A percentile compares a stretch with the other conserved stretches of the same genome.
phyloP scores from a whole-genome alignment of 2,329 filamentous ascomycete species.

The Lachnellula suecica region DNA sequence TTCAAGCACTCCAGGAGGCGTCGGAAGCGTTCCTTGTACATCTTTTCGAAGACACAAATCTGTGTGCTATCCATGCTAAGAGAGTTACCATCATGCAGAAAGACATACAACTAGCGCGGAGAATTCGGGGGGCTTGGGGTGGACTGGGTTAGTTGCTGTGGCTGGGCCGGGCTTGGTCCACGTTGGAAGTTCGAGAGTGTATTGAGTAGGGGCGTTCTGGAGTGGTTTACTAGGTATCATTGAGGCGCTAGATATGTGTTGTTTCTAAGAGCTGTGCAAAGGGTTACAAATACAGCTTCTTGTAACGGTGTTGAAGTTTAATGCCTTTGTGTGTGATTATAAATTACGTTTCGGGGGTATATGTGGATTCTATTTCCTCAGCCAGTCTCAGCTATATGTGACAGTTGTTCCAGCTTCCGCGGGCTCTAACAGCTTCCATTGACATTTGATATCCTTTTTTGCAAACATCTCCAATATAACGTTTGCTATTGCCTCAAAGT shows the following conservation, averaged over 20 bases:
- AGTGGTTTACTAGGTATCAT: slow-evolving; percentile 3
- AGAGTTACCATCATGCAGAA: slow-evolving; percentile 97
- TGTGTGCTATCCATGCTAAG: slow-evolving; percentile 96
- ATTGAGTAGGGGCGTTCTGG: slow-evolving; percentile 6
- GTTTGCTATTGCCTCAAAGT: slow-evolving; percentile 84
- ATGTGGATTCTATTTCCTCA: background rate
- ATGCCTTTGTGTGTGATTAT: background rate
- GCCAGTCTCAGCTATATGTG: slow-evolving; percentile 24
- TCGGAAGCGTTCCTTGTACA: slow-evolving; percentile 96
- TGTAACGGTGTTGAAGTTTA: slow-evolving; percentile 1
- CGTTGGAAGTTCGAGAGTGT: slow-evolving; percentile 1
- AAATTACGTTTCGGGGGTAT: background rate
- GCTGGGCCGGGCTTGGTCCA: background rate
- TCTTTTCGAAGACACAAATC: slow-evolving; percentile 93
- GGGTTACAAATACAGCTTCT: background rate
- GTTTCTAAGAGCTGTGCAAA: background rate
- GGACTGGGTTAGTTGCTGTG: slow-evolving; percentile 50
- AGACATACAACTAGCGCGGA: slow-evolving; percentile 88
- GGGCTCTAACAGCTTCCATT: slow-evolving; percentile 86
- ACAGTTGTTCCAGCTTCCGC: slow-evolving; percentile 61
- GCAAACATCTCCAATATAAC: slow-evolving; percentile 76
- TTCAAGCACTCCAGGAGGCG: slow-evolving; percentile 89
- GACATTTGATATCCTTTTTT: slow-evolving; percentile 71
- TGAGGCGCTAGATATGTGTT: background rate
- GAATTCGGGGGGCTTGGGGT: slow-evolving; percentile 77